Evolutionary conservation across 2,329 filamentous ascomycete genomes (phyloP), one percentile per base, ranked within the genome.

Genomic region (Scopulariopsis brevicaulis): DNA sequence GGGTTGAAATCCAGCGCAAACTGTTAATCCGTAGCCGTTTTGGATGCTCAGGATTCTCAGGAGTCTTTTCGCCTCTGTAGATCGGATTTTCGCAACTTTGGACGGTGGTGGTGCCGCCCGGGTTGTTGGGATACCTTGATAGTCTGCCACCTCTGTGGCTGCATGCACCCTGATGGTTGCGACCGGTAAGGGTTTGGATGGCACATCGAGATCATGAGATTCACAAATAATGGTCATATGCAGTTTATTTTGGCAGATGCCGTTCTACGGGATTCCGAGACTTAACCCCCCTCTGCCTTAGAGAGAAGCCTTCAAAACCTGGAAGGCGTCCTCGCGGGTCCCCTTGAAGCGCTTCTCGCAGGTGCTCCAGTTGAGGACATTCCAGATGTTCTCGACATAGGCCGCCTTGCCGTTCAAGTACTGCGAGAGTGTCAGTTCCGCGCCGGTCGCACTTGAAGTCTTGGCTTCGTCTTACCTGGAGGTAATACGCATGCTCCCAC

Each of bases 401-500:
- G 83, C 82, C 0, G 84, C 85, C 71, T 90, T 90, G 60, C 84
- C 83, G 65, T 91, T 91, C 59, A 86, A 75, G 64, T 90, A 92
- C 81, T 89, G 77, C 50, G 82, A 71, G 66, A 40, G 22, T 57
- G 24, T 22, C 2, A 14, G 34, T 18, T 37, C 52, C 8, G 10
- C 28, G 18, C 14, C 14, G 37, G 8, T n/a, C 15, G 40, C 14
- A 32, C 14, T 34, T n/a, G 2, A 32, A 2, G 52, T 34, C 20
- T 10, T 24, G 20, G 48, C 5, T 4, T n/a, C 37, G 37, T 65
- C 74, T 63, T 61, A 85, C 83, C 77, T 90, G 89, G 20, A 95
- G 73, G 68, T 96, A 96, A 69, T 95, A 96, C 0, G 90, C 90
- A 74, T 96, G 90, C 74, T 96, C 90, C 90, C 90, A 95, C 83